Conservation (phyloP, 176 grass and related monocot genomes). For the Typha latifolia region DNA sequence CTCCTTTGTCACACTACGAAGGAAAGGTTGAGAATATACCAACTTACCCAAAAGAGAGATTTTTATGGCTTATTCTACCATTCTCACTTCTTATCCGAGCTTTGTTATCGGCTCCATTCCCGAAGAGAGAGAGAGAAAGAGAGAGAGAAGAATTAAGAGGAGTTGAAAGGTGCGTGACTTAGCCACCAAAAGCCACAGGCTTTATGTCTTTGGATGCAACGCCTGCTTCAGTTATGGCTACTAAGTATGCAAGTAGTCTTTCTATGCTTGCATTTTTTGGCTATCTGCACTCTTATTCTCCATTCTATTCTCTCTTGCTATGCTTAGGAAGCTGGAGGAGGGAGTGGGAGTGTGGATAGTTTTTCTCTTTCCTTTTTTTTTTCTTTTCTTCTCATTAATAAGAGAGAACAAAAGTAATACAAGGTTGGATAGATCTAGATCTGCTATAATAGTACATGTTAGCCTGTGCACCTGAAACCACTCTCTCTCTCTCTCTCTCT, state of each 20-base stretch:
- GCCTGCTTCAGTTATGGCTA: slow-evolving; percentile 9
- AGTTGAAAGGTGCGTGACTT: slow-evolving; percentile 5
- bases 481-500: not conserved
- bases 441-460: slow-evolving; percentile 26
- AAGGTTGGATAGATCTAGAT: slow-evolving; percentile 41
- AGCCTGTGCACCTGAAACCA: slow-evolving; percentile 16
- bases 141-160: not conserved
- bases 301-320: slow-evolving; percentile 6
- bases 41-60: slow-evolving; percentile 4
- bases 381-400: too few species aligned
- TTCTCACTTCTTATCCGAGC: not conserved
- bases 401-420: not conserved
- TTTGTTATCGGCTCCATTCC: slow-evolving; percentile 16
- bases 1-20: slow-evolving; percentile 11
- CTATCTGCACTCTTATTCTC: slow-evolving; percentile 7
- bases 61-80: not conserved
- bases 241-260: not conserved
- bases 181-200: not conserved
- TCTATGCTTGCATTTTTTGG: not conserved
- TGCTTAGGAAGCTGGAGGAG: slow-evolving; percentile 2
- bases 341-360: slow-evolving; percentile 7
- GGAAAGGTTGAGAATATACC: not conserved
- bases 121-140: slow-evolving; percentile 19
- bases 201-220: slow-evolving; percentile 3
- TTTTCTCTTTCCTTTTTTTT: too few species aligned